These are phyloP conservation scores for Lichtheimia ornata DNA, from an alignment of 371 early-diverging fungal species.

Conservation along the genomic window DNA sequence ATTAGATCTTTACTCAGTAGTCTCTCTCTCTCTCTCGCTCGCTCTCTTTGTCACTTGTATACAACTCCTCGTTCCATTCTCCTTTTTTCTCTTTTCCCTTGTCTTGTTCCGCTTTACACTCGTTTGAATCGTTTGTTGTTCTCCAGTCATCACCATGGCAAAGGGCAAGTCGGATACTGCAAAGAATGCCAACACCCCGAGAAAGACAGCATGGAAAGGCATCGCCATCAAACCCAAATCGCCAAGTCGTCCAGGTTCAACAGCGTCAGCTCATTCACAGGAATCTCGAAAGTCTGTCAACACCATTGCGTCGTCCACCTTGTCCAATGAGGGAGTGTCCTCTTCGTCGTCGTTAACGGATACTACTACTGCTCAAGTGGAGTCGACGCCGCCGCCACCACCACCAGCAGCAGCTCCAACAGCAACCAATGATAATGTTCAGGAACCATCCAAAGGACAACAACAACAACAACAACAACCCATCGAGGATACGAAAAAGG, in stretches of 20 bases:
- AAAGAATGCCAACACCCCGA: conserved; percentile 4
- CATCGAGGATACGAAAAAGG: conserved; percentile 1
- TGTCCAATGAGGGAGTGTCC: conserved; percentile 8
- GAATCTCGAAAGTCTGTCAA: conserved; percentile 14
- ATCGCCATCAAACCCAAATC: conserved; percentile 15
- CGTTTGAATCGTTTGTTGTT: not conserved
- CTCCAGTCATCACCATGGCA: conserved; percentile 5
- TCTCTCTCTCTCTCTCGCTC: too few species aligned
- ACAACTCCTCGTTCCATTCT: not conserved
- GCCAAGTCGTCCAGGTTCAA: conserved; percentile 15
- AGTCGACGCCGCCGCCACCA: too few species aligned
- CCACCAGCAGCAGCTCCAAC: too few species aligned
- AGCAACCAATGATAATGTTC: too few species aligned
- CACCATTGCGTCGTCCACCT: conserved; percentile 3
- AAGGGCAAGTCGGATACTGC: conserved; percentile 1
- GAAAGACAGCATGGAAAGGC: conserved; percentile 22
- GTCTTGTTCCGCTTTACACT: not conserved
- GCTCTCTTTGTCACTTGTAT: too few species aligned
- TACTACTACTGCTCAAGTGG: too few species aligned
- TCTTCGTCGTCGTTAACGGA: not conserved
- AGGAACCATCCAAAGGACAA: not conserved
- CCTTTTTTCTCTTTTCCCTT: not conserved
- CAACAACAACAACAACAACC: not conserved
- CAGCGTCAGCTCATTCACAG: conserved; percentile 15
- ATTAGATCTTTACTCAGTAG: too few species aligned